Conservation (phyloP, 1,284 basidiomycete species). For the Rhodofomes roseus region DNA sequence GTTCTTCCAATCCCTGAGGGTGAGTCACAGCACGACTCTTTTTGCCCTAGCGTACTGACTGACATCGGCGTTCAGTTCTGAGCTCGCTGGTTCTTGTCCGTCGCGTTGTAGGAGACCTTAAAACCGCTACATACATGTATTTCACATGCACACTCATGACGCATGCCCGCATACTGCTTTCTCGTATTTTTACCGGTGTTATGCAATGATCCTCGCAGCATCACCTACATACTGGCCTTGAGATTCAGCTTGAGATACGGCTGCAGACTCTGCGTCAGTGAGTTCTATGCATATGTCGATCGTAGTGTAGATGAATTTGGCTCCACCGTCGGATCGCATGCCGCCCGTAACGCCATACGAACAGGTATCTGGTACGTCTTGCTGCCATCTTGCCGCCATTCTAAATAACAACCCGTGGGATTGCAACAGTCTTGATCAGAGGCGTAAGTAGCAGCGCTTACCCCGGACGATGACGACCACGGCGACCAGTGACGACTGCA, state of each 20-base stretch:
- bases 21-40: conserved; percentile 34
- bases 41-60: neutral
- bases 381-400: too few relatives aligned
- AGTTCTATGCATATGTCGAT: neutral
- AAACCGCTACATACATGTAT: conserved; percentile 3
- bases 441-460: too few relatives aligned
- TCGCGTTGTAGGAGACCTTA: neutral
- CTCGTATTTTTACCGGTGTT: neutral
- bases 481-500: too few relatives aligned
- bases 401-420: too few relatives aligned
- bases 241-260: too few relatives aligned
- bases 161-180: neutral
- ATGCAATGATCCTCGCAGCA: neutral
- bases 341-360: too few relatives aligned
- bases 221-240: neutral
- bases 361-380: too few relatives aligned
- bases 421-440: too few relatives aligned
- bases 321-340: too few relatives aligned
- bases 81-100: neutral
- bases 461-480: too few relatives aligned
- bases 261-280: neutral
- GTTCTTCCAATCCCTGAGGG: conserved; percentile 85
- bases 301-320: too few relatives aligned
- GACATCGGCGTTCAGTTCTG: conserved; percentile 16
- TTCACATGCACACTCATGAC: conserved; percentile 3